Evolutionary conservation across 495 filamentous ascomycete species (phyloP), one percentile per base, ranked within the genome.

Genomic region (Corynascus novoguineensis): DNA sequence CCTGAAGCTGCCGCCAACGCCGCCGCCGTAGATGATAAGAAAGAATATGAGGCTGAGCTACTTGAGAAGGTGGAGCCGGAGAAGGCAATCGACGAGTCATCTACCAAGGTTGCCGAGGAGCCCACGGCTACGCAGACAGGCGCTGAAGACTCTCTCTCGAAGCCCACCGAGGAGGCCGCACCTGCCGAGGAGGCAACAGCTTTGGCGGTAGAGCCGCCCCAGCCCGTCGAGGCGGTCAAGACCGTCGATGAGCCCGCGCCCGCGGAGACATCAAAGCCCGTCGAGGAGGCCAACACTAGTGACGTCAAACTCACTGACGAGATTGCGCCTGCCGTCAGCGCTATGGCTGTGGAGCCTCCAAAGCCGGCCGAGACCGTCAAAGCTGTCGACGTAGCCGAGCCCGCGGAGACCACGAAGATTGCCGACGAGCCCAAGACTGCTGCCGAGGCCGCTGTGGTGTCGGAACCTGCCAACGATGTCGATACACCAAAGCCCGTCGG

Each of bases 11-110:
- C 86, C 21, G 83, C 80, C 25, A 83, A 83, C 68, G 72, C 79
- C 15, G 78, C 79, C 40, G 83, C 82, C 4, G 87, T 93, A 8
- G 79, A 81, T 53, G 87, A 91, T 67, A 95, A 95, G 82, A 83
- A 81, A 67, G 83, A 79, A 17, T 75, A 89, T 31, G 90, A 92
- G 72, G 63, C 81, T 21, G 84, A 91, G 70, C 72, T 90, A 2
- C 72, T 83, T 47, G 72, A 78, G 53, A 62, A 76, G 53, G 70
- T 75, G 15, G 64, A 74, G 54, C 55, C 66, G 4, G 21, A 10
- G 31, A 32, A 69, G 37, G 53, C 56, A 5, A 44, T 54, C 22
- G 44, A 47, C 15, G 60, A 68, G 22, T 63, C 65, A 25, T 62
- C 68, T 25, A 57, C 44, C 44, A 38, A 62, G 45, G 35, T 17